Evolutionary conservation across 2,329 filamentous ascomycete species (phyloP).

Genomic region (Penicillium paneum): DNA sequence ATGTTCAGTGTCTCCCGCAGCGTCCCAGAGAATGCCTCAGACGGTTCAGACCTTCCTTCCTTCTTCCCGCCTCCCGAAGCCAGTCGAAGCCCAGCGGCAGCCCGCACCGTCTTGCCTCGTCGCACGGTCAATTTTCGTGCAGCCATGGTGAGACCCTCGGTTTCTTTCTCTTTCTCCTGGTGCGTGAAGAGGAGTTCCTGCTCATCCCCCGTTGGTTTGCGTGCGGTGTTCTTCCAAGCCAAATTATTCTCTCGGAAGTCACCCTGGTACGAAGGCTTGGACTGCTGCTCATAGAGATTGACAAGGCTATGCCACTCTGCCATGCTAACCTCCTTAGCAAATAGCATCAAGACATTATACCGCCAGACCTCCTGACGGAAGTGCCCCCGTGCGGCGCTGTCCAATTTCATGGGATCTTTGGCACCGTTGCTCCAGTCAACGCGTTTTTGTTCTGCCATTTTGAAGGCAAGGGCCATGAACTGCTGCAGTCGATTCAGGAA

Average conservation of each 20-base stretch:
- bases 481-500: slow-evolving; percentile 79
- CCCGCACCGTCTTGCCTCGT: slow-evolving; percentile 71
- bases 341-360: slow-evolving; percentile 83
- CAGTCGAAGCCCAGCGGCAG: slow-evolving; percentile 44
- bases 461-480: slow-evolving; percentile 79
- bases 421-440: slow-evolving; percentile 51
- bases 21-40: slow-evolving; percentile 75
- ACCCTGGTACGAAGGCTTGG: slow-evolving; percentile 71
- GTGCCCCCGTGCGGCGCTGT: slow-evolving; percentile 66
- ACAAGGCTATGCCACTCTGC: slow-evolving; percentile 78
- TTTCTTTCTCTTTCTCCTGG: slow-evolving; percentile 83
- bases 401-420: slow-evolving; percentile 58
- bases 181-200: slow-evolving; percentile 83
- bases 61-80: slow-evolving; percentile 50
- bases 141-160: slow-evolving; percentile 62
- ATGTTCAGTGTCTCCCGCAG: slow-evolving; percentile 79
- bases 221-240: slow-evolving; percentile 75
- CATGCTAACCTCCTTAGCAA: slow-evolving; percentile 78
- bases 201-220: slow-evolving; percentile 73
- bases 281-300: slow-evolving; percentile 74
- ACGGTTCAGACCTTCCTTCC: slow-evolving; percentile 67
- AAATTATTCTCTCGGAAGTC: slow-evolving; percentile 76
- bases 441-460: slow-evolving; percentile 68
- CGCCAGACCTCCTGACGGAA: slow-evolving; percentile 77
- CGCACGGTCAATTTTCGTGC: slow-evolving; percentile 92